These are phyloP conservation scores for Solanum okadae DNA, from an alignment of 257 asterid genomes.

Conservation along the genomic window DNA sequence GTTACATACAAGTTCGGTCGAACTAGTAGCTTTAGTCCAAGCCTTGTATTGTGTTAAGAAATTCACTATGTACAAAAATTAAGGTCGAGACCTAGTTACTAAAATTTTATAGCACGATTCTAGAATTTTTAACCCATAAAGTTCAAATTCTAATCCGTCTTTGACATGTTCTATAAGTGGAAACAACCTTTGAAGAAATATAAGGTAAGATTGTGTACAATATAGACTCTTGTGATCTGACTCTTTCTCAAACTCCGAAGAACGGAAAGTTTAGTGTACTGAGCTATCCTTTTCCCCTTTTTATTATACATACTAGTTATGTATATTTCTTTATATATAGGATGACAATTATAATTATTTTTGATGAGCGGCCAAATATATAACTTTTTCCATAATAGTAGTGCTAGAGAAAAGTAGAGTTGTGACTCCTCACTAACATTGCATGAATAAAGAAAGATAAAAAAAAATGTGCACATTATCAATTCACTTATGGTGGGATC, in stretches of 20 bases:
- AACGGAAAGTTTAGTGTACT: background rate
- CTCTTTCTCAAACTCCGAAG: background rate
- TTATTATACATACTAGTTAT: background rate
- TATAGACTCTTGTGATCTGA: background rate
- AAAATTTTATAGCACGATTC: background rate
- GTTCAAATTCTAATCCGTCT: background rate
- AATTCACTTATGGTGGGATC: background rate
- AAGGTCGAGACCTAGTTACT: background rate
- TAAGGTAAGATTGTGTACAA: background rate
- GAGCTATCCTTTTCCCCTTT: background rate
- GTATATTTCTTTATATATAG: background rate
- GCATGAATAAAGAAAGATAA: constrained; percentile 4
- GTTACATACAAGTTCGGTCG: background rate
- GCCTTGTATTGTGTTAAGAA: background rate
- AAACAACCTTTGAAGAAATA: background rate
- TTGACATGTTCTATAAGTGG: too few species aligned
- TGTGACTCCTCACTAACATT: constrained; percentile 18
- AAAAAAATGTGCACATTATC: background rate
- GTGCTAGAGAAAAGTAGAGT: constrained; percentile 15
- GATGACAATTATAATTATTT: background rate
- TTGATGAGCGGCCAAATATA: background rate
- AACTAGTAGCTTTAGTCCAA: background rate
- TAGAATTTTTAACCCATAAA: background rate
- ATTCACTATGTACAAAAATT: background rate
- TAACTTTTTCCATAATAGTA: background rate